These are phyloP conservation scores for Nitzschia sp. DNA, from an alignment of 108 stramenopile species.

Conservation along the genomic window DNA sequence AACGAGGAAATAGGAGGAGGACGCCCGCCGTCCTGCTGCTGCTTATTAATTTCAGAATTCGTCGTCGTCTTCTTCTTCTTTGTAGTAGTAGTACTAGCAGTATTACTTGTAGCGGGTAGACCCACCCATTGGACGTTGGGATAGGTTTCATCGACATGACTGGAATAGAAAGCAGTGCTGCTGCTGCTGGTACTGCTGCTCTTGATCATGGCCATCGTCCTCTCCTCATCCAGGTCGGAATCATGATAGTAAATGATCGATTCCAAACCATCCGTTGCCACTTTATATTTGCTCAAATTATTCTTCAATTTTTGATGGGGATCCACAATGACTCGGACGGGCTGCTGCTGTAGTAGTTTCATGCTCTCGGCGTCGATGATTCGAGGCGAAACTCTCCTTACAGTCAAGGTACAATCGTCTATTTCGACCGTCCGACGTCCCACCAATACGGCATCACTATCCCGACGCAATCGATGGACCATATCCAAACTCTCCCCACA, in stretches of 20 bases:
- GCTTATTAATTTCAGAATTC: too few relatives aligned
- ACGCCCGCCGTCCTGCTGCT: too few relatives aligned
- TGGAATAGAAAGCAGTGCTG: background rate
- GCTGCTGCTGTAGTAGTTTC: too few relatives aligned
- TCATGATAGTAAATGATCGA: conserved; percentile 55
- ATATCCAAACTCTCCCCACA: conserved; percentile 70
- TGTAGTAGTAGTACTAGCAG: background rate
- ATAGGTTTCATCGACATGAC: background rate
- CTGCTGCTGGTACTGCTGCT: background rate
- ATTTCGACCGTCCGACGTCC: conserved; percentile 72
- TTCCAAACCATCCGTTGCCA: conserved; percentile 59
- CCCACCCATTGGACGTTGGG: conserved; percentile 15
- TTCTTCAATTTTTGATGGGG: conserved; percentile 44
- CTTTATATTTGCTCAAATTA: conserved; percentile 28
- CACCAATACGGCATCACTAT: conserved; percentile 68
- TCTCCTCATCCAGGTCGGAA: background rate
- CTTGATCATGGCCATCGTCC: background rate
- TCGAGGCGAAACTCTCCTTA: conserved; percentile 50
- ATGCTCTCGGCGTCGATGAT: background rate
- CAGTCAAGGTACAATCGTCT: conserved; percentile 75
- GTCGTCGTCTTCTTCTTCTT: background rate
- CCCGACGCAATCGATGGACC: conserved; percentile 77
- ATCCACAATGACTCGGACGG: conserved; percentile 75
- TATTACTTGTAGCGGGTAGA: background rate
- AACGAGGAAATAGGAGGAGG: too few relatives aligned